Evolutionary conservation across 1,284 basidiomycete genomes (phyloP).

Genomic region (Anthracocystis panici-leucophaei): DNA sequence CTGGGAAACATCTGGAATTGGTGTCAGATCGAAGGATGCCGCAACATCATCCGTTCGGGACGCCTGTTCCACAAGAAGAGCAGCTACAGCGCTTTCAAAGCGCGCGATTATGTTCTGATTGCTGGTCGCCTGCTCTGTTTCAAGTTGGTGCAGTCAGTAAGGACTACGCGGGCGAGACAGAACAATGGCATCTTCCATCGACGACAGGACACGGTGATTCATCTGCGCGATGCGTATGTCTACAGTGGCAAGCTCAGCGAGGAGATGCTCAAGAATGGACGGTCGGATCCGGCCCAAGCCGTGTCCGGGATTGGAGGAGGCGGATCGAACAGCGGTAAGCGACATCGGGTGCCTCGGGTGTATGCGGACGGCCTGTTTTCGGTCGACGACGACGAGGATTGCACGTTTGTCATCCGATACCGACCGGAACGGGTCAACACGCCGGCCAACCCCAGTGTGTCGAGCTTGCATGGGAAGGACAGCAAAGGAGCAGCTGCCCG

Average conservation of each 20-base stretch:
- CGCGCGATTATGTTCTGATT: constrained; percentile 62
- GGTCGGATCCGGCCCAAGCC: constrained; percentile 53
- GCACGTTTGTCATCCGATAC: constrained; percentile 67
- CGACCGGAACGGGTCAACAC: constrained; percentile 54
- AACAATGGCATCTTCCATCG: constrained; percentile 67
- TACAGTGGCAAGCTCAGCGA: constrained; percentile 65
- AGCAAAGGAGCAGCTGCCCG: constrained; percentile 9
- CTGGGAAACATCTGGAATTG: constrained; percentile 80
- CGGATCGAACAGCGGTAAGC: constrained; percentile 50
- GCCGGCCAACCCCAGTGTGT: constrained; percentile 36
- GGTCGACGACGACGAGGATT: constrained; percentile 67
- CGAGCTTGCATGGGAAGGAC: constrained; percentile 14
- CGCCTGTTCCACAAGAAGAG: constrained; percentile 76
- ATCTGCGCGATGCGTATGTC: constrained; percentile 66
- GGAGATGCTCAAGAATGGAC: constrained; percentile 50
- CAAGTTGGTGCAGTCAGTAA: constrained; percentile 60
- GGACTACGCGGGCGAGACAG: constrained; percentile 63
- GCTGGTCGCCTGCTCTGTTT: constrained; percentile 63
- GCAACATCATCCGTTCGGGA: constrained; percentile 78
- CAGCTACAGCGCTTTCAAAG: constrained; percentile 55
- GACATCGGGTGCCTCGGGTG: constrained; percentile 60
- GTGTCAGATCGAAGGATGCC: constrained; percentile 82
- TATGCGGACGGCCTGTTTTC: constrained; percentile 64
- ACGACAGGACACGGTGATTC: constrained; percentile 62
- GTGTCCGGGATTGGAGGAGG: constrained; percentile 44